Conservation (phyloP, 495 filamentous ascomycete species). For the Penicillium chermesinum region DNA sequence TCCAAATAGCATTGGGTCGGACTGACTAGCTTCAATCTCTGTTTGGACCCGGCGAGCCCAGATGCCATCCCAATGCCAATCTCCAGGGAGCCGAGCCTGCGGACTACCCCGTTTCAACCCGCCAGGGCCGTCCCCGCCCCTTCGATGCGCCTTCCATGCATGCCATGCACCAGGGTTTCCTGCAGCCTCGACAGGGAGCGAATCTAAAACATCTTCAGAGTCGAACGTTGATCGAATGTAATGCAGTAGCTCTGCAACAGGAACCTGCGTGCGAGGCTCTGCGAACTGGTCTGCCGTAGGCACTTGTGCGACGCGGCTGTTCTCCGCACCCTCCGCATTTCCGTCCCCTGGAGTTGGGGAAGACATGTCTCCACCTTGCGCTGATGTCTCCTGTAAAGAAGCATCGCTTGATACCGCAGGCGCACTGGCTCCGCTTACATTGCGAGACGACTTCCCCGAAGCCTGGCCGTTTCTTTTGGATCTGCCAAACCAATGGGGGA, state of each 20-base stretch:
- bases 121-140: conserved; percentile 14
- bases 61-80: conserved; percentile 96
- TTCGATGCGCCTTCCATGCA: conserved; percentile 73
- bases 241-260: conserved; percentile 50
- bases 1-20: conserved; percentile 73
- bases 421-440: conserved; percentile 30
- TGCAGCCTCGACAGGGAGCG: conserved; percentile 71
- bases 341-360: not conserved
- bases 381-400: not conserved
- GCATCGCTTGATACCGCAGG: not conserved
- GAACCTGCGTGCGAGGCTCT: conserved; percentile 25
- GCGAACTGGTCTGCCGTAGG: conserved; percentile 15
- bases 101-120: conserved; percentile 29
- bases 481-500: conserved; percentile 78
- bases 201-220: conserved; percentile 69
- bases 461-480: conserved; percentile 26
- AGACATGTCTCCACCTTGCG: conserved; percentile 1
- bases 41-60: conserved; percentile 80
- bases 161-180: conserved; percentile 88
- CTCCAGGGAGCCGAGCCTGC: conserved; percentile 57
- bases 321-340: conserved; percentile 4
- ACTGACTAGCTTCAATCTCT: conserved; percentile 68
- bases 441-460: conserved; percentile 32
- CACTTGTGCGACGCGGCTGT: conserved; percentile 8
- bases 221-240: conserved; percentile 83